Base-by-base conservation (phyloP, 441 rosid species). In the Macaranga tanarius region DNA sequence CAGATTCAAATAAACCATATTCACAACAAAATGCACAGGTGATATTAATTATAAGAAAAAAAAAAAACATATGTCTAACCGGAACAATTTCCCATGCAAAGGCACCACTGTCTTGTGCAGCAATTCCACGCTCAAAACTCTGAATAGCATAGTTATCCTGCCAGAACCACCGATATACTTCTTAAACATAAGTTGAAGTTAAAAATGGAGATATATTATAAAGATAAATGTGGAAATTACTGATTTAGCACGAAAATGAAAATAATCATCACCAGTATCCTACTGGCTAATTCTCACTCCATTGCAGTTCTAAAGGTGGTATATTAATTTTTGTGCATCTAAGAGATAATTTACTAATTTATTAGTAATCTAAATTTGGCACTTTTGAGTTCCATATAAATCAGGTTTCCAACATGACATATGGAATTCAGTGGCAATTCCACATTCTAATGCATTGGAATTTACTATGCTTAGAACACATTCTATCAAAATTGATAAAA, bases 101-200 rank as follows among this genome's bases (percentile, higher is more conserved):
- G 76, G 93, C 93, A 28, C 89, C 92, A 77, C 81, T 75, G 42
- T 88, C 92, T 79, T 91, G 92, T 61, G 99, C 98, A 79, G 98
- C 96, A 81, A 95, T 93, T 70, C 97, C 97, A 75, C 97, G 97
- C 76, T 93, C 97, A 79, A 95, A 95, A 83, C 99, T 95, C 83
- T 88, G 97, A 79, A 93, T 59, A 12, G 99, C 86, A 78, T 77
- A 91, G 82, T 89, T 85, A 82, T 95, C 99, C 98, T 93, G 82
- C 86, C 76, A 56, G 45, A 69, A 68, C 52, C 72, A 47, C 76
- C 31, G 75, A 60, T 75, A 71, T 15, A 68, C 16, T 50, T 20
- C 26, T 67, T 19, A 50, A 25, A 52, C 7, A 44, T 17, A 5
- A 17, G 10, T 9, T 62, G 42, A 9, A 62, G 22, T 10, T 38